These are phyloP conservation scores for Hypholoma fasciculare DNA, from an alignment of 768 basidiomycete genomes.

Conservation along the genomic window DNA sequence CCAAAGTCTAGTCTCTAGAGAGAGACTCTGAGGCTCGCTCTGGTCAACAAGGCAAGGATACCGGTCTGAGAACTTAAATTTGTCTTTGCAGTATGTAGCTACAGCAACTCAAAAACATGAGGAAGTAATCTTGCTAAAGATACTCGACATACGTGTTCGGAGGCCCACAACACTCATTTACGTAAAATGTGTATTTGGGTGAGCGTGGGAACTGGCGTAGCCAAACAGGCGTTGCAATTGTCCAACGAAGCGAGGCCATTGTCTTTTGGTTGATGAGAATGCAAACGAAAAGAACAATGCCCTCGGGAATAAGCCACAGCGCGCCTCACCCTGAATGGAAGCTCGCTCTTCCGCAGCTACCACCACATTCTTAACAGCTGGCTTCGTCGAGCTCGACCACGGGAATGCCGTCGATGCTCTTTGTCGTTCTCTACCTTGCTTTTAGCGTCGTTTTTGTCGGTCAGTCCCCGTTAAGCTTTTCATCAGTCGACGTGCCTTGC, in stretches of 20 bases:
- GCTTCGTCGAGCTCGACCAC: conserved; percentile 16
- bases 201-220: not conserved
- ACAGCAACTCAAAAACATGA: too few relatives aligned
- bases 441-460: conserved; percentile 32
- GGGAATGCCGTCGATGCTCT: conserved; percentile 33
- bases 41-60: too few relatives aligned
- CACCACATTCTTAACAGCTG: conserved; percentile 7
- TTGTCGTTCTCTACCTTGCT: conserved; percentile 31
- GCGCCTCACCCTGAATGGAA: not conserved
- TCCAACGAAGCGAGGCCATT: not conserved
- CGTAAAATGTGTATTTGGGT: not conserved
- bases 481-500: not conserved
- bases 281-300: conserved; percentile 2
- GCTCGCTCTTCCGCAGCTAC: conserved; percentile 17
- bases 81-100: too few relatives aligned
- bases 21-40: too few relatives aligned
- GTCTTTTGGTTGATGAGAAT: not conserved
- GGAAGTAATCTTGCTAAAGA: too few relatives aligned
- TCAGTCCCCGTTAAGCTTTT: conserved; percentile 23
- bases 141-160: too few relatives aligned
- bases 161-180: too few relatives aligned
- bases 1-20: too few relatives aligned
- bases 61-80: too few relatives aligned
- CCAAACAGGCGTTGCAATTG: not conserved
- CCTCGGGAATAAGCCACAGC: not conserved